Evolutionary conservation across 2,329 filamentous ascomycete genomes (phyloP).

Genomic region (Paecilomyces dactylethromorphus): DNA sequence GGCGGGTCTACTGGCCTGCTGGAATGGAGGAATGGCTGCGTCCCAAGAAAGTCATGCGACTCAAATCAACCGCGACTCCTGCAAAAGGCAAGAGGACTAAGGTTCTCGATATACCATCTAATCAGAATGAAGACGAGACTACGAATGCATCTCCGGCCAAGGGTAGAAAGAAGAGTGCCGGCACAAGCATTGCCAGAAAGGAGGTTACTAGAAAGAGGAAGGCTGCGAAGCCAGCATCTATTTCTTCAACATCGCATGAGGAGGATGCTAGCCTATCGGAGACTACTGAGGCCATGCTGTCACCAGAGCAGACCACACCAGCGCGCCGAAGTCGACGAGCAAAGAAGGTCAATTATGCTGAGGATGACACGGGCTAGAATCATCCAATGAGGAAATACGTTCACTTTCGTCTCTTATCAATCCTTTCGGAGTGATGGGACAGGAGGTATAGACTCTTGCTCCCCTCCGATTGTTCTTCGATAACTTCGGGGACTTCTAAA

Average conservation of each 20-base stretch:
- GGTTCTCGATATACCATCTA: not conserved
- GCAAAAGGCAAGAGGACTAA: not conserved
- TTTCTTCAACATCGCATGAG: constrained; percentile 20
- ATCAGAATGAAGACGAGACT: not conserved
- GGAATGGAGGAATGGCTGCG: constrained; percentile 87
- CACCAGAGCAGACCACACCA: constrained; percentile 1
- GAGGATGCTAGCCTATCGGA: constrained; percentile 7
- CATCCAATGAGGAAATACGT: no score
- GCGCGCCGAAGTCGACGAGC: constrained; percentile 24
- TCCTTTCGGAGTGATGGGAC: not conserved
- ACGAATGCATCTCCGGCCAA: not conserved
- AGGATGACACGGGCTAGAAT: constrained; percentile 19
- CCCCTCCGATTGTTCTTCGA: no score
- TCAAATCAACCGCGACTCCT: not conserved
- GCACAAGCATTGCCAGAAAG: constrained; percentile 10
- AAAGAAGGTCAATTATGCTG: constrained; percentile 28
- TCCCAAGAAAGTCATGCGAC: constrained; percentile 58
- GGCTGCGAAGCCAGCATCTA: constrained; percentile 1
- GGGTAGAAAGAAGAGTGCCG: constrained; percentile 20
- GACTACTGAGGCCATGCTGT: constrained; percentile 5
- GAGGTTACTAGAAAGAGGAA: constrained; percentile 2
- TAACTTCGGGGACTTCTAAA: no score
- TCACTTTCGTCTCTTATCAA: not conserved
- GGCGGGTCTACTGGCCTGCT: constrained; percentile 82
- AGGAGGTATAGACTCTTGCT: not conserved